phyloP scores from a whole-genome alignment of 1,284 basidiomycete genomes.

The Kalmanozyma brasiliensis region DNA sequence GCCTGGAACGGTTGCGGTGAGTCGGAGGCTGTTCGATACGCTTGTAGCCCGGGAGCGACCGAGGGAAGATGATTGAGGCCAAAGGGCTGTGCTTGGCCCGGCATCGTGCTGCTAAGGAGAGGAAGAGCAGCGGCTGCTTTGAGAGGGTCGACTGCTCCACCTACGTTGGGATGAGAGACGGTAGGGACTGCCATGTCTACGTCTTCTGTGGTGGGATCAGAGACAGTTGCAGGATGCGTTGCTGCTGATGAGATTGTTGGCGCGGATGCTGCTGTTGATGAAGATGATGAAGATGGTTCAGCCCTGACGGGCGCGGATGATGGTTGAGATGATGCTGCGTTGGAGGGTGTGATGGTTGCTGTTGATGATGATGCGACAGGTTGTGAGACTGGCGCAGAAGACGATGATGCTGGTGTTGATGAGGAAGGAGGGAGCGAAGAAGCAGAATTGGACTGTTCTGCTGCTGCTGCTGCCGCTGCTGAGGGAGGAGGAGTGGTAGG shows the following conservation, averaged over 20 bases:
- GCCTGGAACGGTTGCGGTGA: constrained; percentile 36
- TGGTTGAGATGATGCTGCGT: not conserved
- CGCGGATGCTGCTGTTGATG: constrained; percentile 1
- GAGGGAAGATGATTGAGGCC: constrained; percentile 20
- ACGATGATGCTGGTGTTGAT: not conserved
- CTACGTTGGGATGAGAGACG: constrained; percentile 15
- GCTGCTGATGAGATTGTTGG: constrained; percentile 2
- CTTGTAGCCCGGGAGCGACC: constrained; percentile 19
- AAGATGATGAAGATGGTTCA: constrained; percentile 2
- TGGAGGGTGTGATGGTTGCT: not conserved
- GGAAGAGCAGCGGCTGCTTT: constrained; percentile 22
- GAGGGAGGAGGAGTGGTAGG: not conserved
- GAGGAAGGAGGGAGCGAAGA: constrained; percentile 1
- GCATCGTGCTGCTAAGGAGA: constrained; percentile 12
- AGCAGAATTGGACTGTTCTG: not conserved
- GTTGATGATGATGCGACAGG: not conserved
- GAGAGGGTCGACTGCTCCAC: constrained; percentile 14
- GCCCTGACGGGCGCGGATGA: constrained; percentile 13
- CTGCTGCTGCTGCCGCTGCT: not conserved
- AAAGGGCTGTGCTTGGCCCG: constrained; percentile 24
- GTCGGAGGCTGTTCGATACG: constrained; percentile 25
- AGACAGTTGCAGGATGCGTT: constrained; percentile 15
- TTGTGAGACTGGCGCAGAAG: too few species aligned
- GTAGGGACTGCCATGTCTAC: constrained; percentile 31
- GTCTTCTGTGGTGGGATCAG: constrained; percentile 19